Conservation (phyloP, 2,329 filamentous ascomycete genomes). For the Diaporthe citrichinensis region DNA sequence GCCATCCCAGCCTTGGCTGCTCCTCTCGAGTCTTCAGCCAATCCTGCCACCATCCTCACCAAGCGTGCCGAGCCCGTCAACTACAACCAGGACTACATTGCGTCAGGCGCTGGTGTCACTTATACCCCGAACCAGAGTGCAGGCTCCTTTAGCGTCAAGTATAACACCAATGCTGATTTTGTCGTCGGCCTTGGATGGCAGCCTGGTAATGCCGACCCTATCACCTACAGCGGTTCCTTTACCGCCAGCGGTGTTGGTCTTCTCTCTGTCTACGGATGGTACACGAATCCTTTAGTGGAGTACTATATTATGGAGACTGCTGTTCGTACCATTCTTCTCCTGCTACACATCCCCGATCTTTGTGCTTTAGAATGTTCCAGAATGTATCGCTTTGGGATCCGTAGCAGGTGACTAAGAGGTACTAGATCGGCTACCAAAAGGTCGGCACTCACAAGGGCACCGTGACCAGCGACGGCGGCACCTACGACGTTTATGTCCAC, state of each 20-base stretch:
- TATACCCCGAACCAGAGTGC: slow-evolving; percentile 53
- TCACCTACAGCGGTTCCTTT: slow-evolving; percentile 49
- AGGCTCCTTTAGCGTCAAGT: slow-evolving; percentile 58
- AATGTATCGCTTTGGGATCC: too few relatives aligned
- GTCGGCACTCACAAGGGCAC: slow-evolving; percentile 43
- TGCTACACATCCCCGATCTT: too few relatives aligned
- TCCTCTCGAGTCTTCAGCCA: slow-evolving; percentile 8
- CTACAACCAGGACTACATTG: slow-evolving; percentile 59
- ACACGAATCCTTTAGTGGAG: slow-evolving; percentile 54
- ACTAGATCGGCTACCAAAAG: slow-evolving; percentile 19
- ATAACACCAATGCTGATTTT: slow-evolving; percentile 64
- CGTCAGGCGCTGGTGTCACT: slow-evolving; percentile 52
- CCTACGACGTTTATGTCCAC: slow-evolving; percentile 54
- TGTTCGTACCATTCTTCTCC: too few relatives aligned
- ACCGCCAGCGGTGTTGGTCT: slow-evolving; percentile 49
- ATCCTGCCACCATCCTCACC: slow-evolving; percentile 12
- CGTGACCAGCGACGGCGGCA: slow-evolving; percentile 51
- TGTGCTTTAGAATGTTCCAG: too few relatives aligned
- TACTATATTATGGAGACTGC: slow-evolving; percentile 39
- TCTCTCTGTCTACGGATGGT: slow-evolving; percentile 55
- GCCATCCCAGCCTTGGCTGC: slow-evolving; percentile 2
- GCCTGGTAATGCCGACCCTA: slow-evolving; percentile 55
- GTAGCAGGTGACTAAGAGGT: too few relatives aligned
- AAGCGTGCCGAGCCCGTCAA: slow-evolving; percentile 35
- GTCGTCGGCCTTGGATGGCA: slow-evolving; percentile 72